Base-by-base conservation (phyloP, 2,329 filamentous ascomycete species). In the Plectosphaerella sp. region DNA sequence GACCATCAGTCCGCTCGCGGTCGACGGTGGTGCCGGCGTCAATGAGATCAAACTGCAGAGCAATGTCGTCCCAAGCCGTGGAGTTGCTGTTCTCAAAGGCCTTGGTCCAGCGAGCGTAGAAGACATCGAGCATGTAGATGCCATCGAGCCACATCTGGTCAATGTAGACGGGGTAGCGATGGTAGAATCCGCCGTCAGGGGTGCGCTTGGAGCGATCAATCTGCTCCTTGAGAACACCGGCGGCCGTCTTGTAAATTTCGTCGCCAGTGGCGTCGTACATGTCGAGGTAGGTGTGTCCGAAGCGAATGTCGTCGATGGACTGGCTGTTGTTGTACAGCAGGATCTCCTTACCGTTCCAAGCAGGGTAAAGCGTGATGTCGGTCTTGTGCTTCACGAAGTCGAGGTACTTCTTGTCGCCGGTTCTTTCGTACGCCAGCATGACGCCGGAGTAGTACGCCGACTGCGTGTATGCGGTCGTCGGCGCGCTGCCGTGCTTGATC, bases 1-100 rank as follows among this genome's bases (percentile, higher is more conserved):
- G 65, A 0, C 72, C 70, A 0, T 69, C 71, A 14, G 62, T 64
- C 14, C 61, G 51, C 50, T 74, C 64, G 9, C 65, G 62, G 53
- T 53, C 54, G 1, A 53, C 69, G 72, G 52, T 75, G 71, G 43
- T 62, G 55, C 54, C 72, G 69, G 36, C 54, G 20, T 54, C 52
- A 47, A 80, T 66, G 6, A 74, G 64, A 25, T 72, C 65, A 41
- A 75, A 67, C 57, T 79, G 75, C 8, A 64, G 59, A 7, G 69
- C 60, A 16, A 74, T 65, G 46, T 78, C 72, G 52, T 74, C 64
- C 67, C 73, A 75, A 1, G 72, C 72, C 2, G 64, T 63, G 33
- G 54, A 47, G 51, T 56, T 56, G 20, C 54, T 50, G 10, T 49
- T 42, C 35, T 56, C 54, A 14, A 56, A 56, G 12, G 52, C 50